Evolutionary conservation across 768 basidiomycete species (phyloP), one percentile per base, ranked within the genome.

Genomic region (Crassisporium funariophilum): DNA sequence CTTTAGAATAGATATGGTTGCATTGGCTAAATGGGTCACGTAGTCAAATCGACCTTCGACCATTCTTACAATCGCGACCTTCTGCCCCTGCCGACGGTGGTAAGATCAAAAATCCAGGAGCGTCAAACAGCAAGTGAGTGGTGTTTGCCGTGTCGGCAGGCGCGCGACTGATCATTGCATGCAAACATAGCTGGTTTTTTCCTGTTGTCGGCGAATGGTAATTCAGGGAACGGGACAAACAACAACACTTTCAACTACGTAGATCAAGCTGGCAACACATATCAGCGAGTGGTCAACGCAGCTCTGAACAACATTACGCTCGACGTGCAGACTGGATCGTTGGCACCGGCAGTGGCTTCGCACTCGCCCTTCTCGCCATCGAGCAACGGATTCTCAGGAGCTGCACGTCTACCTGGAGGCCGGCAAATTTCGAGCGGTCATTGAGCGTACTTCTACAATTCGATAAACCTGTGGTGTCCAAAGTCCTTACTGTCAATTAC

Each of bases 201-300:
- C 63, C 63, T 66, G 10, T 55, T 69, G 1, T 61, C 68, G 1
- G 59, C 72, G 23, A 63, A 66, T 1, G 79, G 81, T 10, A 83
- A 81, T 58, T 63, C 64, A 5, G 86, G 83, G 1, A 86, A 86
- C 44, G 86, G 87, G 21, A 86, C 83, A 5, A 87, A 71, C 64
- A 79, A 76, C 65, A 89, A 89, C 60, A 76, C 74, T 1, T 83
- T 90, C 64, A 64, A 61, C 24, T 91, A 88, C 58, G 52, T 61
- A 9, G 86, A 90, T 59, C 54, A 56, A 35, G 63, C 65, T 5
- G 83, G 81, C 40, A 83, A 89, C 63, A 86, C 85, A 0, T 91
- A 75, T 62, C 62, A 65, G 44, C 72, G 86, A 45, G 57, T 68
- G 17, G 86, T 91, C 44, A 71, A 80, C 49, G 83, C 85, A 3